Evolutionary conservation across 2,329 filamentous ascomycete genomes (phyloP).

Genomic region (Colletotrichum australisinense): DNA sequence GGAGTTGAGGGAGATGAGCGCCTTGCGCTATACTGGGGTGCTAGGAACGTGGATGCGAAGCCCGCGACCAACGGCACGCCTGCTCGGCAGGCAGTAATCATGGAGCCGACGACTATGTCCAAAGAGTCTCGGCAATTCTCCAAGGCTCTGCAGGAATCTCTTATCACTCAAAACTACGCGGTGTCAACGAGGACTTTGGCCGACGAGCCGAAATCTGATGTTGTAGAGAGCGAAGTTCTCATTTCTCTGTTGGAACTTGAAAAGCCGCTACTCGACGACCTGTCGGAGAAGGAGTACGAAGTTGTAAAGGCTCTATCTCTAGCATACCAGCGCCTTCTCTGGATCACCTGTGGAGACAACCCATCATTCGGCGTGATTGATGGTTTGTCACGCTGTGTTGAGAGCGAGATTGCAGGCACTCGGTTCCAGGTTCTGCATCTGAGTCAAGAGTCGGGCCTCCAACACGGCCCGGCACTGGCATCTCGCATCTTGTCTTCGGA

Average conservation of each 20-base stretch:
- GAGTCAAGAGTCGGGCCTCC: background rate
- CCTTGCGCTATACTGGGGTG: background rate
- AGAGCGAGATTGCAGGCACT: background rate
- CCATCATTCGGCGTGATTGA: background rate
- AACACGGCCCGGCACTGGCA: background rate
- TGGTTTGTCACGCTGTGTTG: background rate
- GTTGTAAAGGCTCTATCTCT: background rate
- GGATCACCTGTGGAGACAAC: background rate
- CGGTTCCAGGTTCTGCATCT: background rate
- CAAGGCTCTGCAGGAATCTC: background rate
- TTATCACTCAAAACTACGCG: background rate
- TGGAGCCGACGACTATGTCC: background rate
- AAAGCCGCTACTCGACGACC: background rate
- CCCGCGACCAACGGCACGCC: background rate
- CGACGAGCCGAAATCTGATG: background rate
- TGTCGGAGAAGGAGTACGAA: background rate
- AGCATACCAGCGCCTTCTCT: background rate
- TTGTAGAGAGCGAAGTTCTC: constrained; percentile 10
- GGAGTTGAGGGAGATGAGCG: background rate
- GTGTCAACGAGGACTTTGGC: constrained; percentile 28
- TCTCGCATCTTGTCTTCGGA: background rate
- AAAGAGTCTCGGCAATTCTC: background rate
- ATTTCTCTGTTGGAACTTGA: background rate
- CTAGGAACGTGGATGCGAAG: background rate
- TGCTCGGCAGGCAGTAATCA: background rate